Conservation (phyloP, 805 yeast genomes). For the Saturnispora galanensis region DNA sequence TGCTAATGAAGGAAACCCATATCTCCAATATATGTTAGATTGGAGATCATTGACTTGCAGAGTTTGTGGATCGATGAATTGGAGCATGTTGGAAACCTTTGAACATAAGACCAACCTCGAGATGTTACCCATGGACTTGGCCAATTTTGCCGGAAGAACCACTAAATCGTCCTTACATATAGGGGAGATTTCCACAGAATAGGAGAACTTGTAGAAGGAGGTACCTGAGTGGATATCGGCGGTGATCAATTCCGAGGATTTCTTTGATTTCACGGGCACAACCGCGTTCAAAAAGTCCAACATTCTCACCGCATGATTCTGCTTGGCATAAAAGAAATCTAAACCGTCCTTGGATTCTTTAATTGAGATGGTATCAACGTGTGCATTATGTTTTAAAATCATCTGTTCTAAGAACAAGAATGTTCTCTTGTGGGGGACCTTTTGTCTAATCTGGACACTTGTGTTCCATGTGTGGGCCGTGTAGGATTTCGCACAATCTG, state of each 20-base stretch:
- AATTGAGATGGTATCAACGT: constrained; percentile 85
- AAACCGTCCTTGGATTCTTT: constrained; percentile 90
- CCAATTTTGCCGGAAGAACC: constrained; percentile 79
- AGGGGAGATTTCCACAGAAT: constrained; percentile 89
- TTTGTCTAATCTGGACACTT: constrained; percentile 93
- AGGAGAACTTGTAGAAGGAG: constrained; percentile 81
- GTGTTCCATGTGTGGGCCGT: constrained; percentile 99
- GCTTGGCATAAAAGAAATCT: constrained; percentile 83
- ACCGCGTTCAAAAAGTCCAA: constrained; percentile 78
- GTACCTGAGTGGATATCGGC: constrained; percentile 88
- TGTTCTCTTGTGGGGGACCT: constrained; percentile 94
- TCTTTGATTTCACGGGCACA: constrained; percentile 73
- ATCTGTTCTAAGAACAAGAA: constrained; percentile 92
- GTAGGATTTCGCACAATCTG: constrained; percentile 96
- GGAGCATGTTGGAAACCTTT: constrained; percentile 71
- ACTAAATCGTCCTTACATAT: constrained; percentile 95
- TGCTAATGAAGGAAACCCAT: constrained; percentile 67
- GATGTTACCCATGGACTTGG: constrained; percentile 74
- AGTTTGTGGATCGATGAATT: constrained; percentile 78
- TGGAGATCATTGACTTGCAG: constrained; percentile 68
- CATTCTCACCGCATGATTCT: constrained; percentile 91
- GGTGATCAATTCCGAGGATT: constrained; percentile 84
- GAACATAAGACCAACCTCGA: constrained; percentile 77
- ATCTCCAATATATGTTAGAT: constrained; percentile 69
- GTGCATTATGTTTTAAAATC: constrained; percentile 87